These are phyloP conservation scores for Apiospora malaysiana DNA, from an alignment of 2,329 filamentous ascomycete genomes.

Conservation along the genomic window DNA sequence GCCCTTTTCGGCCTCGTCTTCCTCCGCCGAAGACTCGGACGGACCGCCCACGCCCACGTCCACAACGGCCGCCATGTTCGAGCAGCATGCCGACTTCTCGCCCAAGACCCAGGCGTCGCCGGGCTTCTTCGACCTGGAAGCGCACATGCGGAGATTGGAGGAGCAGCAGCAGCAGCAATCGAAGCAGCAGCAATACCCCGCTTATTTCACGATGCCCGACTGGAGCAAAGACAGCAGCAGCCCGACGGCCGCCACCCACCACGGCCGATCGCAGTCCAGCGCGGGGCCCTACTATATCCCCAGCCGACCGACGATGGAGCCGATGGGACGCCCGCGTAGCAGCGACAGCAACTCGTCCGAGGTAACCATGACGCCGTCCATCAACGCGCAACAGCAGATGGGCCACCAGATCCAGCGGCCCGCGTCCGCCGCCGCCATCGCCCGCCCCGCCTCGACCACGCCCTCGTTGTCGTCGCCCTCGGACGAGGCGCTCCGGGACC, in stretches of 20 bases:
- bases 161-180: slow-evolving; percentile 1
- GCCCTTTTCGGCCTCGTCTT: slow-evolving; percentile 7
- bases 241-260: neutral
- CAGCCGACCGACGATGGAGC: neutral
- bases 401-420: neutral
- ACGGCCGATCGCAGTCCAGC: neutral
- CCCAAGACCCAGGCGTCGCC: neutral
- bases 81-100: neutral
- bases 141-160: neutral
- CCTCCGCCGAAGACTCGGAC: slow-evolving; percentile 21
- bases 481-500: slow-evolving; percentile 46
- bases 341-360: slow-evolving; percentile 1
- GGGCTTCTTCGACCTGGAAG: slow-evolving; percentile 3
- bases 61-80: slow-evolving; percentile 1
- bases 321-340: neutral
- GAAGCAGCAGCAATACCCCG: neutral
- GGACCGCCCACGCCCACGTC: slow-evolving; percentile 19
- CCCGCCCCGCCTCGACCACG: slow-evolving; percentile 19
- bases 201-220: neutral
- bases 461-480: slow-evolving; percentile 24
- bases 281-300: neutral
- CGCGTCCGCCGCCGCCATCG: slow-evolving; percentile 22
- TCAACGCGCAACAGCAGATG: neutral
- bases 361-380: slow-evolving; percentile 3
- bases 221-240: neutral